These are phyloP conservation scores for Exophiala xenobiotica DNA, from an alignment of 2,329 filamentous ascomycete species.

Conservation along the genomic window DNA sequence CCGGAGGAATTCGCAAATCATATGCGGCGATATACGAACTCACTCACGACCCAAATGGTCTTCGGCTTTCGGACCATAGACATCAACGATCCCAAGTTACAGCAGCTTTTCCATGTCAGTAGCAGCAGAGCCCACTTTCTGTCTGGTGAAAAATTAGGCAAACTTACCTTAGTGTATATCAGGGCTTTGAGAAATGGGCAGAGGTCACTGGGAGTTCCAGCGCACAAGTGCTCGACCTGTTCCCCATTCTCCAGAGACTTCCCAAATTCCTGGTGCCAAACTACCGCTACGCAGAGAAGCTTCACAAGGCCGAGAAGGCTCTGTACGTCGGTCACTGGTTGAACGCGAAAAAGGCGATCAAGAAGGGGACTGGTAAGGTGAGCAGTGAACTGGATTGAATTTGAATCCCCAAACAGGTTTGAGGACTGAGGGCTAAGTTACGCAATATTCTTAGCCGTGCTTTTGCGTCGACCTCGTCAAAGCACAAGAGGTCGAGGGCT, in stretches of 20 bases:
- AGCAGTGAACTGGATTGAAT: no score
- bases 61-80: conserved; percentile 18
- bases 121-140: no score
- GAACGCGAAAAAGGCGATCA: conserved; percentile 14
- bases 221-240: conserved; percentile 23
- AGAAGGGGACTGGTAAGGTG: conserved; percentile 15
- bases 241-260: conserved; percentile 21
- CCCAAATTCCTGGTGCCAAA: conserved; percentile 22
- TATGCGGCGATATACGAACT: conserved; percentile 18
- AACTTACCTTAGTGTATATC: no score
- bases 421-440: no score
- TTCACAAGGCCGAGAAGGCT: conserved; percentile 19
- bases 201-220: conserved; percentile 14
- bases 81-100: conserved; percentile 16
- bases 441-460: conserved; percentile 13
- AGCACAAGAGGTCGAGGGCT: conserved; percentile 20
- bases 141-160: no score
- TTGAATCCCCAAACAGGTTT: no score
- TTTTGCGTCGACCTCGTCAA: conserved; percentile 24
- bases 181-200: conserved; percentile 20
- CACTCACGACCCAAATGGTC: conserved; percentile 21
- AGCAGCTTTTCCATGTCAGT: conserved; percentile 15
- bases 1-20: conserved; percentile 18
- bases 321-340: conserved; percentile 23
- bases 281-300: conserved; percentile 9